Base-by-base conservation (phyloP, 2,329 filamentous ascomycete genomes). In the Zasmidium cellare region DNA sequence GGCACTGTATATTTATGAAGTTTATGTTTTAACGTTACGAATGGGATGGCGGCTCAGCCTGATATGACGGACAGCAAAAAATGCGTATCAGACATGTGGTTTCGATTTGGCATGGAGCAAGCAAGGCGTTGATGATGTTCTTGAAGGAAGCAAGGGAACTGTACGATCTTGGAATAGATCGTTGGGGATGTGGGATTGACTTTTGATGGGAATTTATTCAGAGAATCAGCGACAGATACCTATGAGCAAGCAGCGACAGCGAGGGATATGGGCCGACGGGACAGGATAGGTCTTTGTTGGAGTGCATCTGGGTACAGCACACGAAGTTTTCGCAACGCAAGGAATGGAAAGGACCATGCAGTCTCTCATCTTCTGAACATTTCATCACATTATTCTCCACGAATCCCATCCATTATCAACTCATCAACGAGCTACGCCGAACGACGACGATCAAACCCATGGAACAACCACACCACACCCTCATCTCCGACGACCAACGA, bases 1-100 rank as follows among this genome's bases (percentile, higher is more conserved):
- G 58, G 57, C 16, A 61, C 61, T 63, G 55, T 63, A 62, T 60
- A 60, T 57, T 60, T 59, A 46, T 18, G 53, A 48, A 51, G 58
- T 52, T 31, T 55, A 48, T 45, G 20, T 57, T 44, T 51, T 51
- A 51, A 57, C 49, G 41, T 55, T 44, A 54, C 47, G 46, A 54
- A 41, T 14, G 45, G 28, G 46, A 50, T 57, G 46, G n/a, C n/a
- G n/a, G 56, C 28, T 23, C 20, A 44, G 44, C 23, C 19, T 59
- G 53, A 61, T n/a, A n/a, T 48, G 58, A 58, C 47, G 53, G 45
- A 54, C 41, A 38, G 25, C 25, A 22, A 56, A 49, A 24, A 28
- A 19, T 24, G 23, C 19, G 23, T 23, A 51, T 47, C 16, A 28
- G 50, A 14, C 25, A 14, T 28, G 5, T 28, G 20, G n/a, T n/a